These are phyloP conservation scores for Fusarium verticillioides DNA, from an alignment of 2,329 filamentous ascomycete species.

Conservation along the genomic window DNA sequence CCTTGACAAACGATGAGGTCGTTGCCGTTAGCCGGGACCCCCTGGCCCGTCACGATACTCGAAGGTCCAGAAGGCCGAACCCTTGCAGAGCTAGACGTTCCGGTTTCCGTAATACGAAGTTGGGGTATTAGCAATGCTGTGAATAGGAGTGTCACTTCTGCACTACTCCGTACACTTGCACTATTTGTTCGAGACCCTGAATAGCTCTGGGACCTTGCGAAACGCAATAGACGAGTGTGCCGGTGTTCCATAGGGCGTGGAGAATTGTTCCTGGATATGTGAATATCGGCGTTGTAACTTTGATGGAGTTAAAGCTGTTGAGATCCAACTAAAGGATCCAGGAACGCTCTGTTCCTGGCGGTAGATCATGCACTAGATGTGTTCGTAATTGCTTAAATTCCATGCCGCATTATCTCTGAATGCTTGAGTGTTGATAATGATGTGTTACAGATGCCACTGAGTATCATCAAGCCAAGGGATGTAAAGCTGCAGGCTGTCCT, in stretches of 20 bases:
- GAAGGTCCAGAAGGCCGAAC: slow-evolving; percentile 48
- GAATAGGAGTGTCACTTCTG: slow-evolving; percentile 49
- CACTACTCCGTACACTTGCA: slow-evolving; percentile 48
- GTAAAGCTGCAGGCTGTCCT: slow-evolving; percentile 62
- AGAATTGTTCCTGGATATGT: slow-evolving; percentile 51
- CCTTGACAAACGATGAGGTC: slow-evolving; percentile 41
- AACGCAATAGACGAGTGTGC: slow-evolving; percentile 21
- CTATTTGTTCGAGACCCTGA: slow-evolving; percentile 49
- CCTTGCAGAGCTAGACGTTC: slow-evolving; percentile 38
- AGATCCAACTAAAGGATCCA: slow-evolving; percentile 55
- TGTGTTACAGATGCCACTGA: slow-evolving; percentile 31
- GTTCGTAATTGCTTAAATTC: slow-evolving; percentile 47
- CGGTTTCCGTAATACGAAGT: slow-evolving; percentile 45
- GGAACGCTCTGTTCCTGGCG: slow-evolving; percentile 9
- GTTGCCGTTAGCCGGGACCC: slow-evolving; percentile 45
- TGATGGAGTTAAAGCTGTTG: slow-evolving; percentile 55
- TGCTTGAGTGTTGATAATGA: too few relatives aligned
- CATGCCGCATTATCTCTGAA: not conserved
- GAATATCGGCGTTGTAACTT: slow-evolving; percentile 51
- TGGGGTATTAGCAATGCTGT: slow-evolving; percentile 49
- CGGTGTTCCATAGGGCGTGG: slow-evolving; percentile 57
- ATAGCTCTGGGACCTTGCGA: slow-evolving; percentile 18
- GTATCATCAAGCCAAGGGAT: slow-evolving; percentile 61
- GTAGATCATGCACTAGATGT: slow-evolving; percentile 33
- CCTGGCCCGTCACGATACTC: slow-evolving; percentile 45